These are phyloP conservation scores for Dictyostelium citrinum DNA, from an alignment of 78 protist species.

Conservation along the genomic window DNA sequence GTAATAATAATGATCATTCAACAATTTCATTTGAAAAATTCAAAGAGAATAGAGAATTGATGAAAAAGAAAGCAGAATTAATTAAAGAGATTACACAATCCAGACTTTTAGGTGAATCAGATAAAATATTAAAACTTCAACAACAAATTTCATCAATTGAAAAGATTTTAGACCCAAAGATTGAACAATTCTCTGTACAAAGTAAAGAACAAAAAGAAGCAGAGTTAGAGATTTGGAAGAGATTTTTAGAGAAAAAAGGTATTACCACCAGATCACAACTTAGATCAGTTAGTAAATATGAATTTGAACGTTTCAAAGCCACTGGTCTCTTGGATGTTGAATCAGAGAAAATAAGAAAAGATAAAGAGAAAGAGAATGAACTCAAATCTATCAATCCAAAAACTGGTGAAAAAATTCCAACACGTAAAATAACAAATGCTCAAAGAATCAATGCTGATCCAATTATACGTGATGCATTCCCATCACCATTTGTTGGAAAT, in stretches of 20 bases:
- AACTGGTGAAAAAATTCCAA: not conserved
- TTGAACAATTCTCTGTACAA: not conserved
- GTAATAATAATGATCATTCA: not conserved
- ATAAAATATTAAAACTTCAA: not conserved
- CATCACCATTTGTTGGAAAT: not conserved
- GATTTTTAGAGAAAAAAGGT: not conserved
- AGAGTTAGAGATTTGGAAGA: conserved; percentile 8
- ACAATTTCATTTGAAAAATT: conserved; percentile 22
- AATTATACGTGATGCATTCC: not conserved
- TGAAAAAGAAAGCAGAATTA: not conserved
- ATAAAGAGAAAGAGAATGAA: not conserved
- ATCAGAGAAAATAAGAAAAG: not conserved
- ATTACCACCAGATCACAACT: not conserved
- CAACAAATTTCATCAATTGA: not conserved
- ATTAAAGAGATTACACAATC: not conserved
- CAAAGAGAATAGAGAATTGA: conserved; percentile 2
- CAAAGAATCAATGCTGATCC: not conserved
- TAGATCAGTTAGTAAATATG: not conserved
- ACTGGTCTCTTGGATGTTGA: not conserved
- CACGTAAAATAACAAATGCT: not conserved
- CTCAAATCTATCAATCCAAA: not conserved
- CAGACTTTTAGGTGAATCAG: not conserved
- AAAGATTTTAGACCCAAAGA: not conserved
- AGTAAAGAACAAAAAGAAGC: not conserved
- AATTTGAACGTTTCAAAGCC: conserved; percentile 26